Evolutionary conservation across 768 basidiomycete species (phyloP).

Genomic region (Boletus speciosus): DNA sequence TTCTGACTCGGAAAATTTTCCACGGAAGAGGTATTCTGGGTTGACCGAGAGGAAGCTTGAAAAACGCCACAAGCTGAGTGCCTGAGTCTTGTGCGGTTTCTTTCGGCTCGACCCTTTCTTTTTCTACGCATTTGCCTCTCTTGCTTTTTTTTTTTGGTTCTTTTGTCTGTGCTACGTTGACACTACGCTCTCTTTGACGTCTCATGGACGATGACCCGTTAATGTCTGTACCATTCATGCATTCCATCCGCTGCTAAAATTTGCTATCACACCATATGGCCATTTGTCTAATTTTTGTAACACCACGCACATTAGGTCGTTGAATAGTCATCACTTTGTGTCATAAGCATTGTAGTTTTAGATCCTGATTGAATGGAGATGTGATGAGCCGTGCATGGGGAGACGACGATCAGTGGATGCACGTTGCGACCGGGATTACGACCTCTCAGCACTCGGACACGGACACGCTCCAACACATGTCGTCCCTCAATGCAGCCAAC

Average conservation of each 20-base stretch:
- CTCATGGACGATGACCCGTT: constrained; percentile 20
- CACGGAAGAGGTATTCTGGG: constrained; percentile 23
- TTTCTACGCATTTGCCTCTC: constrained; percentile 1
- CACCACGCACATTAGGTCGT: constrained; percentile 14
- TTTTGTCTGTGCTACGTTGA: constrained; percentile 8
- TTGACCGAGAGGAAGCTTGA: constrained; percentile 21
- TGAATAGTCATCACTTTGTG: constrained; percentile 15
- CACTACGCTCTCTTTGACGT: constrained; percentile 17
- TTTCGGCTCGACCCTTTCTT: constrained; percentile 4
- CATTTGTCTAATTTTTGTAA: constrained; percentile 33
- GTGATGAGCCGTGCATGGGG: constrained; percentile 8
- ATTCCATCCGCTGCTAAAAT: constrained; percentile 16
- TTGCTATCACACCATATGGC: constrained; percentile 24
- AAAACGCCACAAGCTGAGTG: constrained; percentile 28
- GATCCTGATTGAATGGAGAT: constrained; percentile 20
- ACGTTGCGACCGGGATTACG: constrained; percentile 31
- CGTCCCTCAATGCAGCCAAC: constrained; percentile 40
- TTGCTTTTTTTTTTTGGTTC: too few species aligned
- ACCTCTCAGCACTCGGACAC: constrained; percentile 15
- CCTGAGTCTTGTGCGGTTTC: constrained; percentile 16
- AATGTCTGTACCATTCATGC: constrained; percentile 27
- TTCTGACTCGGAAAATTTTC: constrained; percentile 25
- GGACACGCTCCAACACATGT: constrained; percentile 24
- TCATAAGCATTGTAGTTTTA: constrained; percentile 29
- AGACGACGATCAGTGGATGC: constrained; percentile 4